A percentile compares a stretch with the other conserved stretches of the same genome.
Evolutionary conservation across 495 filamentous ascomycete genomes (phyloP).

Genomic region (Staphylotrichum longicolle): DNA sequence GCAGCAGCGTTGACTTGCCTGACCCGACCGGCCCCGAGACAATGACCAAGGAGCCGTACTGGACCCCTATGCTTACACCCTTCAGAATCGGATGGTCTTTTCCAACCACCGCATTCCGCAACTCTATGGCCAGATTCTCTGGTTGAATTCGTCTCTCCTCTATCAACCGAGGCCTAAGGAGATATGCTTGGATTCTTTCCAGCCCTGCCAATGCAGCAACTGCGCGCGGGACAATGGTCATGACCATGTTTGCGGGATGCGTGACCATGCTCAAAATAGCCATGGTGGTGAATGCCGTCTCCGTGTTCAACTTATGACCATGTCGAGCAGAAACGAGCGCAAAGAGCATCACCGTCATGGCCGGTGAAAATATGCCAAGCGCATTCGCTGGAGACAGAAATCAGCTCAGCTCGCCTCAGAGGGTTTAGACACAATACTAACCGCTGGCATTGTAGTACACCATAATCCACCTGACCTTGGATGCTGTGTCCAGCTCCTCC

Average conservation of each 20-base stretch:
- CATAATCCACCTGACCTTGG: constrained; percentile 39
- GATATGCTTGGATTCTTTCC: constrained; percentile 37
- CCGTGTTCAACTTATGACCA: constrained; percentile 27
- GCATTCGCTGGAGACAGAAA: constrained; percentile 33
- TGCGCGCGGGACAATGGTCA: constrained; percentile 40
- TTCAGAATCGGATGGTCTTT: constrained; percentile 18
- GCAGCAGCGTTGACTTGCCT: constrained; percentile 57
- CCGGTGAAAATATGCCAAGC: constrained; percentile 44
- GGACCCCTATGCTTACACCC: constrained; percentile 18
- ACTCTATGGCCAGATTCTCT: background rate
- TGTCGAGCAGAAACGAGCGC: constrained; percentile 29
- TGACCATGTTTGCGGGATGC: constrained; percentile 45
- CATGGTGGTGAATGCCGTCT: constrained; percentile 42
- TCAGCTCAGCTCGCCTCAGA: background rate
- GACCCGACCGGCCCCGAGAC: constrained; percentile 50
- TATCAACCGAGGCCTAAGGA: background rate
- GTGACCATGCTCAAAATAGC: constrained; percentile 39
- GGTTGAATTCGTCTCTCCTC: background rate
- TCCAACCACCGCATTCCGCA: background rate
- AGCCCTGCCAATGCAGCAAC: constrained; percentile 35
- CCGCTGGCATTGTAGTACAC: constrained; percentile 45
- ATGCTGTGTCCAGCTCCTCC: constrained; percentile 9
- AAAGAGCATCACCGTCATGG: constrained; percentile 40
- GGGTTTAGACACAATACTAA: constrained; percentile 19
- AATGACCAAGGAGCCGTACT: constrained; percentile 14